A percentile compares a stretch with the other conserved stretches of the same genome.
These are phyloP conservation scores for Carallia pectinifolia DNA, from an alignment of 345 rosid genomes.

Conservation along the genomic window DNA sequence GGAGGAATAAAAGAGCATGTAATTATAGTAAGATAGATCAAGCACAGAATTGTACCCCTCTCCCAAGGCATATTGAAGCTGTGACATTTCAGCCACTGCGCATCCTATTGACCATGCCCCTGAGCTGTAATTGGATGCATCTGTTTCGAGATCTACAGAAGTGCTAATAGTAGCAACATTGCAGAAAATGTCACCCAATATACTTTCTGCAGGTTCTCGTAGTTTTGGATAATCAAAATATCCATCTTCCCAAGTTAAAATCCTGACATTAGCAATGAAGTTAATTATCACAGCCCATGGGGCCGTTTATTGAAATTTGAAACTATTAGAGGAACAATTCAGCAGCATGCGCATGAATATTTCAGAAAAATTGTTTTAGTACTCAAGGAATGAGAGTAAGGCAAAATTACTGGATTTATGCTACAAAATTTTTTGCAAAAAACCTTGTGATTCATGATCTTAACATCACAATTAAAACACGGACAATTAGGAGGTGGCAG, in stretches of 20 bases:
- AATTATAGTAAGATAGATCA: slow-evolving; percentile 1
- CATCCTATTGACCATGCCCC: slow-evolving; percentile 32
- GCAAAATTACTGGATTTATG: no score
- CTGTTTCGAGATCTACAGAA: slow-evolving; percentile 20
- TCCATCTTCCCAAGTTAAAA: slow-evolving; percentile 64
- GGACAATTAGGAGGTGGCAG: neutral
- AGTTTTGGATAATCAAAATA: slow-evolving; percentile 38
- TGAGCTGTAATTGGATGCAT: slow-evolving; percentile 15
- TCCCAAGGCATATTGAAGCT: slow-evolving; percentile 44
- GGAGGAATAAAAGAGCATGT: no score
- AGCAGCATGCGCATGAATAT: no score
- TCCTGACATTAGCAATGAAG: slow-evolving; percentile 28
- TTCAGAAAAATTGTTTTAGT: no score
- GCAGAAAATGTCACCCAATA: slow-evolving; percentile 9
- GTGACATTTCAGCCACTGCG: slow-evolving; percentile 37
- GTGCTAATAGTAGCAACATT: slow-evolving; percentile 19
- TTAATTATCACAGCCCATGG: no score
- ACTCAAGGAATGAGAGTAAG: no score
- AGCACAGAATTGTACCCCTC: slow-evolving; percentile 44
- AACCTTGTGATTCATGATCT: no score
- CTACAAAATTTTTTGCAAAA: no score
- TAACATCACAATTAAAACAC: no score
- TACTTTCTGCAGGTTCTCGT: slow-evolving; percentile 20
- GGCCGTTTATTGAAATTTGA: no score
- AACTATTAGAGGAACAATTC: no score